Evolutionary conservation across 2,329 filamentous ascomycete genomes (phyloP), one percentile per base, ranked within the genome.

Genomic region (Dothideomycetes sp.): DNA sequence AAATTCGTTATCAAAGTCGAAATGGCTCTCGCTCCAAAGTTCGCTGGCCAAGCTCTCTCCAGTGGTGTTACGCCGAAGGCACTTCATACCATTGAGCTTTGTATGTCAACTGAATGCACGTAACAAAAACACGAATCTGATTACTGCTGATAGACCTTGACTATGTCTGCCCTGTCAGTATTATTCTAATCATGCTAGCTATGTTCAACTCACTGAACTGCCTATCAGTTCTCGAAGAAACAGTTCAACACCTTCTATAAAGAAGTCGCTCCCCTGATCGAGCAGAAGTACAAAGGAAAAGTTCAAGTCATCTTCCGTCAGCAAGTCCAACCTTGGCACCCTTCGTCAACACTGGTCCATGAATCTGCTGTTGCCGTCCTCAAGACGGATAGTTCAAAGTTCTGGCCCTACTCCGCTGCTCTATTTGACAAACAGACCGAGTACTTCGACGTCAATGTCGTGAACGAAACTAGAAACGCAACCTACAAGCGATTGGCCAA

Each of bases 281-380:
- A 71, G 46, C 53, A 69, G 35, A 78, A 78, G 53, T 78, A 82
- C 48, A 52, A 65, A 17, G 70, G 67, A 45, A 71, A 70, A 46
- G 65, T 94, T 3, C 73, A 83, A 52, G 70, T 94, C 51, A 75
- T 96, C 55, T 84, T 95, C 70, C 82, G 88, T 35, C 88, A 89
- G 60, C 87, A 94, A 60, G 77, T 95, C 54, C 87, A 94, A 67
- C 86, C 87, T 11, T 94, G 89, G 89, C 88, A 96, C 64, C 89
- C 89, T 2, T 86, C 82, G 15, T 87, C 58, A 0, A 70, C 65
- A 0, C 61, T 70, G 19, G 70, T 76, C 42, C 84, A 89, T 67
- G 89, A 96, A 71, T 83, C 87, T 22, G 88, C 70, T 3, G 74
- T 86, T 22, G 89, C 87, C 3, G 85, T 95, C 1, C 71, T 89